A percentile compares a stretch with the other conserved stretches of the same genome.
Evolutionary conservation across 2,329 filamentous ascomycete genomes (phyloP).

Genomic region (Parastagonospora nodorum): DNA sequence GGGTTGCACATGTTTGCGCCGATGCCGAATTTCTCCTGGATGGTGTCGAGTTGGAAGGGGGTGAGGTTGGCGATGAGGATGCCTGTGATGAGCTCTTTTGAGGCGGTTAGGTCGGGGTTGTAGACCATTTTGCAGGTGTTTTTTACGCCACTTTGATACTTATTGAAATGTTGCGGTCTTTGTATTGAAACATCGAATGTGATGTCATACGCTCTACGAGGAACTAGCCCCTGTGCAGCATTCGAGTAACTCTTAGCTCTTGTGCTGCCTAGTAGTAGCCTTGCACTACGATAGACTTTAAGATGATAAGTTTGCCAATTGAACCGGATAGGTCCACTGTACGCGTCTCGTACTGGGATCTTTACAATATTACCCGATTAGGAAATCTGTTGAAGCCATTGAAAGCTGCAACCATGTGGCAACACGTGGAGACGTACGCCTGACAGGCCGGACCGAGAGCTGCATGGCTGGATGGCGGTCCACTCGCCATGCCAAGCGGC

Average conservation of each 20-base stretch:
- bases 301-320: background rate
- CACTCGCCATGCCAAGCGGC: too few relatives aligned
- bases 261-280: background rate
- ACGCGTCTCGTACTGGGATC: background rate
- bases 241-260: background rate
- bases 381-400: too few relatives aligned
- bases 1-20: constrained; percentile 5
- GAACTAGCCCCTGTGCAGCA: background rate
- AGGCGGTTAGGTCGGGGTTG: background rate
- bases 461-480: too few relatives aligned
- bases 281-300: background rate
- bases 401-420: too few relatives aligned
- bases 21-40: constrained; percentile 9
- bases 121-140: constrained; percentile 3
- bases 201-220: background rate
- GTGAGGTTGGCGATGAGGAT: constrained; percentile 8
- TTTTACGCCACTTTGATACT: background rate
- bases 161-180: background rate
- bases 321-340: background rate
- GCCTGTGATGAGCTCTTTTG: constrained; percentile 3
- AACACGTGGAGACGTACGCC: too few relatives aligned
- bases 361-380: too few relatives aligned
- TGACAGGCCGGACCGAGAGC: too few relatives aligned
- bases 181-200: background rate
- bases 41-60: constrained; percentile 6